phyloP scores from a whole-genome alignment of 306 rosid species.

The Cicer yamashitae region DNA sequence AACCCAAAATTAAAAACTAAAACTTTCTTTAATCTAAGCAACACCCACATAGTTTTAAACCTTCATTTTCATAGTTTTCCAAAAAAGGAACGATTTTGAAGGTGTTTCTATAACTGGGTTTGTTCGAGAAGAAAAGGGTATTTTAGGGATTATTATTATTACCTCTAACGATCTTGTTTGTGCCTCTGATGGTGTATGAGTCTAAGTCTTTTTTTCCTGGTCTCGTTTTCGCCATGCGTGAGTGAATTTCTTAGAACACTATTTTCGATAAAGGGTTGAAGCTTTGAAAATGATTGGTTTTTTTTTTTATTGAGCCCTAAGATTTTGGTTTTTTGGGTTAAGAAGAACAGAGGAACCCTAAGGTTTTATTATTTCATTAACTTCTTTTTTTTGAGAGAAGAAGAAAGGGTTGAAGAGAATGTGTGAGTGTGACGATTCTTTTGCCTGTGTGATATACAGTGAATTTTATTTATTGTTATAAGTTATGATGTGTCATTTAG shows the following conservation, averaged over 20 bases:
- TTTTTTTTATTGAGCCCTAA: constrained; percentile 42
- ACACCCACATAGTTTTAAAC: constrained; percentile 27
- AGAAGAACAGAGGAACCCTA: constrained; percentile 53
- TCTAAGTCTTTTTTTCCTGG: constrained; percentile 76
- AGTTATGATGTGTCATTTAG: neutral
- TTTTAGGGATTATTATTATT: neutral
- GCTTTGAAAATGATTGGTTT: constrained; percentile 35
- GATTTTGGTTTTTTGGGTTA: constrained; percentile 11
- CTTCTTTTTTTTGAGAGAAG: neutral
- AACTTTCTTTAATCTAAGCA: constrained; percentile 34
- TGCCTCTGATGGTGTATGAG: constrained; percentile 83
- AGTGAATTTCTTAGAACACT: neutral
- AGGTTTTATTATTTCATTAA: constrained; percentile 37
- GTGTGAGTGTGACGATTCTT: constrained; percentile 40
- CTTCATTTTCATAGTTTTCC: neutral
- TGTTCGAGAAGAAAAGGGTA: constrained; percentile 5
- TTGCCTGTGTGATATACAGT: constrained; percentile 10
- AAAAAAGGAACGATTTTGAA: constrained; percentile 40
- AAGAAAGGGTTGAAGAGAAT: constrained; percentile 25
- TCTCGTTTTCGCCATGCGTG: constrained; percentile 80
- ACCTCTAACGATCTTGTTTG: constrained; percentile 92
- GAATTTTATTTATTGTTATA: constrained; percentile 9
- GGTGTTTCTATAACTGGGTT: constrained; percentile 27
- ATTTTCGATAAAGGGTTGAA: neutral
- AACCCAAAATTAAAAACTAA: neutral